These are phyloP conservation scores for Sporodiniella umbellata DNA, from an alignment of 371 early-diverging fungal species.

Conservation along the genomic window DNA sequence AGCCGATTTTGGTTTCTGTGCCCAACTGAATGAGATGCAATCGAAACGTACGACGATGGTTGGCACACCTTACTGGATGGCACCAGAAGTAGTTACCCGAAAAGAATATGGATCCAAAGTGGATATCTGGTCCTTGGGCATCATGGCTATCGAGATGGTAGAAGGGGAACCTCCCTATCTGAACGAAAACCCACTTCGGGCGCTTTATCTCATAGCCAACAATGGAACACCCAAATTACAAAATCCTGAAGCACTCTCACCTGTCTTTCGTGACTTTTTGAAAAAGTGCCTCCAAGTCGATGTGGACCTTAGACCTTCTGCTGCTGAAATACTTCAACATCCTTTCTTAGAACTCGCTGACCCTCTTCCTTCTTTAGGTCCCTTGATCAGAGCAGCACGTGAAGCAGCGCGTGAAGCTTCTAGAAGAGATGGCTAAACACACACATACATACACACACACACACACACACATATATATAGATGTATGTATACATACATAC, in stretches of 20 bases:
- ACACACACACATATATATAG: background rate
- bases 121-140: conserved; percentile 97
- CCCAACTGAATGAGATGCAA: conserved; percentile 78
- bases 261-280: conserved; percentile 83
- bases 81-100: conserved; percentile 92
- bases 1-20: conserved; percentile 96
- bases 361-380: conserved; percentile 81
- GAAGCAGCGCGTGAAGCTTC: conserved; percentile 27
- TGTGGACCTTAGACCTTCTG: conserved; percentile 79
- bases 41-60: conserved; percentile 90
- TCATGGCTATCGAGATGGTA: conserved; percentile 93
- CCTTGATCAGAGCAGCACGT: conserved; percentile 82
- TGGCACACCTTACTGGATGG: conserved; percentile 95
- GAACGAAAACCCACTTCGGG: conserved; percentile 88
- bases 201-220: conserved; percentile 93
- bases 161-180: conserved; percentile 95
- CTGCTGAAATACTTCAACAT: conserved; percentile 79
- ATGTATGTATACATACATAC: too few relatives aligned
- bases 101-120: conserved; percentile 93
- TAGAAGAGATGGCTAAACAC: conserved; percentile 19
- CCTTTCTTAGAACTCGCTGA: conserved; percentile 88
- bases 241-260: conserved; percentile 81
- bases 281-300: conserved; percentile 82
- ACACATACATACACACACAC: background rate
- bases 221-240: conserved; percentile 93